Base-by-base conservation (phyloP, 176 grass and related monocot species). In the Oryza coarctata region DNA sequence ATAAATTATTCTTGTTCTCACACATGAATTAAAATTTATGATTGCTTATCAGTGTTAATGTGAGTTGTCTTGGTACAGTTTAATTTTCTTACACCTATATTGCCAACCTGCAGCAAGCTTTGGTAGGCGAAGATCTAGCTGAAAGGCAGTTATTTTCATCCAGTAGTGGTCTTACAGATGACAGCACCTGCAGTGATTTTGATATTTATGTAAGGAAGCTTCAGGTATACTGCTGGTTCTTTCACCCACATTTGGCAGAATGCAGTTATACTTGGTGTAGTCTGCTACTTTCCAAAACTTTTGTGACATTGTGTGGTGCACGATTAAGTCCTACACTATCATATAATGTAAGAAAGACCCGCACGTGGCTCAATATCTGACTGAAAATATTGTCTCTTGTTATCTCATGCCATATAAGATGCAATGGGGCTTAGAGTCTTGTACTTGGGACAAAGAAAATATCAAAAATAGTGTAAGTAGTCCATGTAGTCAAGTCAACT, bases 71-170 rank as follows among this genome's bases (percentile, higher is more conserved):
- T 76, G 52, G 22, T 9, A 61, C 52, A 61, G 36, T 52, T 52
- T 36, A 27, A 52, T 63, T 84, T 75, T 69, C 74, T 90, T 31
- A 86, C 75, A 86, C 62, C 50, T 32, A 26, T 36, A 67, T 74
- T 79, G 9, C 79, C 30, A 83, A 34, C 38, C 23, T 92, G 76
- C 76, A 99, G 97, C 91, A 96, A 99, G 97, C 97, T 81, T 92
- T 99, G 79, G 97, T 99, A 50, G 97, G 97, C 45, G 97, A 99
- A 94, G 97, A 99, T 63, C 75, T 77, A 70, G 97, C 91, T 77
- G 93, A 99, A 86, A 89, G 92, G 31, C 85, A 87, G 36, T 85
- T 99, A 88, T 99, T 99, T 94, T 89, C 89, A 58, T 80, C 89
- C 41, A 85, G 75, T 79, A 90, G 85, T 12, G 68, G 84, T 36